Base-by-base conservation (phyloP, 768 basidiomycete genomes). In the Termitomyces sp. region DNA sequence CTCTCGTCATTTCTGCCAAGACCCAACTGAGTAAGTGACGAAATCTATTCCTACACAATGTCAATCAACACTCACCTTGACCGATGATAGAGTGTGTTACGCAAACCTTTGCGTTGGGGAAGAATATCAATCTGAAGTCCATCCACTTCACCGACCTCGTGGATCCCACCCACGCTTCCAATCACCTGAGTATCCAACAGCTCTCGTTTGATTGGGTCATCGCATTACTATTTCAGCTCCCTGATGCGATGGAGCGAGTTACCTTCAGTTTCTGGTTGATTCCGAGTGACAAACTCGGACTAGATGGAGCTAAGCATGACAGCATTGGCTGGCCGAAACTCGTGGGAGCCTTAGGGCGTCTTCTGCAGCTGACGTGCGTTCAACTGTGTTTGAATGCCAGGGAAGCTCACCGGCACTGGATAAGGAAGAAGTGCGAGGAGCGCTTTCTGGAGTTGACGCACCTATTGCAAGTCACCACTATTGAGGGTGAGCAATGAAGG, bases 181-280 rank as follows among this genome's bases (percentile, higher is more conserved):
- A 8, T 11, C 19, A 37, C 41, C 45, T 11, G 35, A 11, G 22
- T 17, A 17, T 15, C 9, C 32, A 12, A 14, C 46, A 55, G 11
- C 44, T 55, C 28, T 58, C 59, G 1, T 47, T 57, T 5, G 24
- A 55, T n/a, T 58, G 57, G 60, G 57, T 60, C 26, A 53, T 60
- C 1, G 45, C 22, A 21, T 9, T 58, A 22, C 17, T 58, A 14
- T 17, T 14, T 26, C 51, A 60, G 21, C 47, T 58, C 22, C 60
- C 57, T 12, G 12, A 22, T 19, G 50, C 46, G 3, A 24, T 32
- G 9, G 51, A 55, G 12, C 41, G 43, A 14, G 32, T 60, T 17
- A 46, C 28, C 17, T 60, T 58, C 47, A 58, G 51, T 44, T 58
- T 58, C 34, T 58, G 56, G 57, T 26, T 60, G n/a, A 53, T 60